A percentile compares a stretch with the other conserved stretches of the same genome.
Conservation (phyloP, 1,284 basidiomycete genomes). For the Porogramme epimiltina region DNA sequence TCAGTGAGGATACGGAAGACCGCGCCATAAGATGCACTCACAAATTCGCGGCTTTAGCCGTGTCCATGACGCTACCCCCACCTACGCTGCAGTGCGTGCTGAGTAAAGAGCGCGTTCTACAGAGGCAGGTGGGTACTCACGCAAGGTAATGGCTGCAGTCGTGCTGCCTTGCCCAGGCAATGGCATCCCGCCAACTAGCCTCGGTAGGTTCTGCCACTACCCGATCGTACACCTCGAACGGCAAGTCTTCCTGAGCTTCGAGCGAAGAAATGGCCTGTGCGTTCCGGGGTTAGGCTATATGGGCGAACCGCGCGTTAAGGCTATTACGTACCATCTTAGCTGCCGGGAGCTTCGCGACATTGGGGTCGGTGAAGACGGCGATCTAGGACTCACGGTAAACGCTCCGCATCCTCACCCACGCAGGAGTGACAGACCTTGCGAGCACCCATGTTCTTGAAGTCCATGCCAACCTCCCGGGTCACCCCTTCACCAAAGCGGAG, state of each 20-base stretch:
- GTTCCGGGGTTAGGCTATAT: background rate
- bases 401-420: slow-evolving; percentile 8
- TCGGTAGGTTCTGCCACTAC: slow-evolving; percentile 93
- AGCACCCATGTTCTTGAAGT: slow-evolving; percentile 88
- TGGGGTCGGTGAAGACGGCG: slow-evolving; percentile 92
- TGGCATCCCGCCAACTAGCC: slow-evolving; percentile 84
- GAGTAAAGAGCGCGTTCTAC: background rate
- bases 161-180: slow-evolving; percentile 82
- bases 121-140: slow-evolving; percentile 41
- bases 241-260: slow-evolving; percentile 70
- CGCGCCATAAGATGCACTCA: slow-evolving; percentile 39
- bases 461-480: slow-evolving; percentile 92
- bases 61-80: slow-evolving; percentile 96
- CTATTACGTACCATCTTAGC: slow-evolving; percentile 71
- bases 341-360: slow-evolving; percentile 79
- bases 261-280: slow-evolving; percentile 76
- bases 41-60: slow-evolving; percentile 91
- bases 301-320: background rate
- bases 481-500: slow-evolving; percentile 89
- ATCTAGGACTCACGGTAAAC: slow-evolving; percentile 54
- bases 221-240: slow-evolving; percentile 85
- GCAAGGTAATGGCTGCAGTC: slow-evolving; percentile 95
- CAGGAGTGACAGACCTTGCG: slow-evolving; percentile 54
- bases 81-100: slow-evolving; percentile 63
- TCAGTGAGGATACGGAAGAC: background rate